phyloP scores from a whole-genome alignment of 306 rosid genomes.

The Rubus parviflorus region DNA sequence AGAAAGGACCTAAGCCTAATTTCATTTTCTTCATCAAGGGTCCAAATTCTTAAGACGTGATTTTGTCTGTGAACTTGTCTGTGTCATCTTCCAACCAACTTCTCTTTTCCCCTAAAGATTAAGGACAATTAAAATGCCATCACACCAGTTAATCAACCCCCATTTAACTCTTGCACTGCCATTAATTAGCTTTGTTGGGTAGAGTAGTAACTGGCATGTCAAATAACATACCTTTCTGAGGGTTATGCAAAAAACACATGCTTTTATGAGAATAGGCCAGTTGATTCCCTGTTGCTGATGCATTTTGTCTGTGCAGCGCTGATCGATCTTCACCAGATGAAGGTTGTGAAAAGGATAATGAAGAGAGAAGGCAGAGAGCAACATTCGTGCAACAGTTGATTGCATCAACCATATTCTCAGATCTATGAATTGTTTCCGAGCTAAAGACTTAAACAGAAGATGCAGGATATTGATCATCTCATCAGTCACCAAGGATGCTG shows the following conservation, averaged over 20 bases:
- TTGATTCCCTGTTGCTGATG: constrained; percentile 17
- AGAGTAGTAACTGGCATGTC: not conserved
- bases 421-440: constrained; percentile 14
- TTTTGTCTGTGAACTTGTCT: not conserved
- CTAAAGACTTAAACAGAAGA: constrained; percentile 14
- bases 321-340: constrained; percentile 26
- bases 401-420: constrained; percentile 61
- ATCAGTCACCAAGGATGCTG: constrained; percentile 25
- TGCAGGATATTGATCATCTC: constrained; percentile 27
- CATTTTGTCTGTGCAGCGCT: constrained; percentile 42
- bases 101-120: not conserved
- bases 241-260: not conserved
- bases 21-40: not conserved
- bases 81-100: constrained; percentile 4
- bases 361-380: constrained; percentile 62
- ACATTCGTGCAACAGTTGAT: constrained; percentile 64
- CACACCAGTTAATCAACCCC: not conserved
- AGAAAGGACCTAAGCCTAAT: not conserved
- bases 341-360: constrained; percentile 45
- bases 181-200: not conserved
- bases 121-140: not conserved
- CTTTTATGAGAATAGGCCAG: constrained; percentile 2
- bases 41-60: not conserved
- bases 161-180: not conserved
- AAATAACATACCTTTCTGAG: not conserved